Conservation (phyloP, 1,284 basidiomycete species). For the Tilletia horrida region DNA sequence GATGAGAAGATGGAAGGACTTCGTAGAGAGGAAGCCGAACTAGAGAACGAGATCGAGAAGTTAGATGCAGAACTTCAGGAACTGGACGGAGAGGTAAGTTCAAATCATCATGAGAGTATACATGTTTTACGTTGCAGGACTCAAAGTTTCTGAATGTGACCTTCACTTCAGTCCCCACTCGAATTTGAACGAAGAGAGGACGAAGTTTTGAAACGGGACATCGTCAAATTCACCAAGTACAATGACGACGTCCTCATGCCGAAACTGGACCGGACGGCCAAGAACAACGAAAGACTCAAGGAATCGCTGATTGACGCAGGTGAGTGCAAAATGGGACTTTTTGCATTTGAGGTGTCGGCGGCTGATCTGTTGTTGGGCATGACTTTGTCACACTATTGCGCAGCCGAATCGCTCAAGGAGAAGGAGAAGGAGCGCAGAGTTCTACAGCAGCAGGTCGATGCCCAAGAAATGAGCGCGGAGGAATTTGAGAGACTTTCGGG, state of each 20-base stretch:
- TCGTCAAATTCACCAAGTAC: constrained; percentile 49
- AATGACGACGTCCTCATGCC: constrained; percentile 46
- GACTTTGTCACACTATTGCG: not conserved
- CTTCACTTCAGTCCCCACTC: constrained; percentile 36
- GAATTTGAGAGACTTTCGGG: constrained; percentile 47
- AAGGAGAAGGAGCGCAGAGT: constrained; percentile 36
- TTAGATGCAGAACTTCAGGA: constrained; percentile 35
- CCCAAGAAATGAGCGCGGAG: constrained; percentile 48
- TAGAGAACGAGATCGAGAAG: constrained; percentile 36
- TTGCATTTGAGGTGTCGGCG: not conserved
- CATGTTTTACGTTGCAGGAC: too few relatives aligned
- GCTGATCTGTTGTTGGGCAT: too few relatives aligned
- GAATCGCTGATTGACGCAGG: constrained; percentile 32
- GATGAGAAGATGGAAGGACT: constrained; percentile 19
- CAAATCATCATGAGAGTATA: too few relatives aligned
- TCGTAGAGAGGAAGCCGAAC: constrained; percentile 25
- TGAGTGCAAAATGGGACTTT: constrained; percentile 12
- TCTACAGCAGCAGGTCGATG: constrained; percentile 41
- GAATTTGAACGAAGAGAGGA: constrained; percentile 35
- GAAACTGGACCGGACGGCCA: constrained; percentile 47
- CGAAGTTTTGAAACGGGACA: constrained; percentile 43
- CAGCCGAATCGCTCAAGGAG: constrained; percentile 20
- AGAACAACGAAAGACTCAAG: constrained; percentile 38
- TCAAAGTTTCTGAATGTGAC: not conserved
- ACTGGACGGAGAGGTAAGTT: constrained; percentile 30